These are phyloP conservation scores for Curvularia hawaiiensis DNA, from an alignment of 2,329 filamentous ascomycete species.

Conservation along the genomic window DNA sequence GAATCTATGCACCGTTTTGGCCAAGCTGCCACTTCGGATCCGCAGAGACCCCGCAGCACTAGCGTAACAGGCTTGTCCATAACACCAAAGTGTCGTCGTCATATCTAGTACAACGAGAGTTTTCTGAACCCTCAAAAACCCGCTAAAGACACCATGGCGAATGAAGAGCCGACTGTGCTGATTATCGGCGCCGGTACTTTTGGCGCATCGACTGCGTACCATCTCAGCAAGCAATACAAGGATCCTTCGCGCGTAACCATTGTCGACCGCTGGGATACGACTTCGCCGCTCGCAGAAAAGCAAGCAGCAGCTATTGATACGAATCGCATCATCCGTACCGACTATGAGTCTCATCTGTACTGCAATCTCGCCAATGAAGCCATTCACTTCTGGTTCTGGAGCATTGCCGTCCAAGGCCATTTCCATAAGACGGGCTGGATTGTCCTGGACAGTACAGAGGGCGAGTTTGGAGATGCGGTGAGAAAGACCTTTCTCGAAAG, in stretches of 20 bases:
- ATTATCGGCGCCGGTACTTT: conserved; percentile 71
- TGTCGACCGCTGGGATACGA: conserved; percentile 35
- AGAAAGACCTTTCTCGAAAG: conserved; percentile 58
- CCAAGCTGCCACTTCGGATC: conserved; percentile 15
- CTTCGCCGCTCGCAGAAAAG: conserved; percentile 49
- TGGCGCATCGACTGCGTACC: conserved; percentile 68
- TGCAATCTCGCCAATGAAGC: conserved; percentile 55
- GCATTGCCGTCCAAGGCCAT: conserved; percentile 30
- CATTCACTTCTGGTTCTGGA: conserved; percentile 49
- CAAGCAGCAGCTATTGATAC: conserved; percentile 63
- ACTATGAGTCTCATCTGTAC: conserved; percentile 64
- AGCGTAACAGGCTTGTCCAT: conserved; percentile 11
- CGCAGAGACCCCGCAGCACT: conserved; percentile 17
- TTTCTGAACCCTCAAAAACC: not conserved
- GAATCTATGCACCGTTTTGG: conserved; percentile 10
- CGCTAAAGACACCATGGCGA: conserved; percentile 8
- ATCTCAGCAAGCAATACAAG: conserved; percentile 60
- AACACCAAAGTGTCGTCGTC: conserved; percentile 5
- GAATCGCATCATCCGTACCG: conserved; percentile 66
- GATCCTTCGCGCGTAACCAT: conserved; percentile 45
- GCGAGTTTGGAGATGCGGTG: conserved; percentile 57
- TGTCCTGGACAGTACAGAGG: conserved; percentile 57
- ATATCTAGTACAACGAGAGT: conserved; percentile 1
- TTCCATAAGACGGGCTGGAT: conserved; percentile 67
- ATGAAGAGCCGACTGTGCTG: conserved; percentile 44